Evolutionary conservation across 2,329 filamentous ascomycete genomes (phyloP), one percentile per base, ranked within the genome.

Genomic region (Colletotrichum noveboracense): DNA sequence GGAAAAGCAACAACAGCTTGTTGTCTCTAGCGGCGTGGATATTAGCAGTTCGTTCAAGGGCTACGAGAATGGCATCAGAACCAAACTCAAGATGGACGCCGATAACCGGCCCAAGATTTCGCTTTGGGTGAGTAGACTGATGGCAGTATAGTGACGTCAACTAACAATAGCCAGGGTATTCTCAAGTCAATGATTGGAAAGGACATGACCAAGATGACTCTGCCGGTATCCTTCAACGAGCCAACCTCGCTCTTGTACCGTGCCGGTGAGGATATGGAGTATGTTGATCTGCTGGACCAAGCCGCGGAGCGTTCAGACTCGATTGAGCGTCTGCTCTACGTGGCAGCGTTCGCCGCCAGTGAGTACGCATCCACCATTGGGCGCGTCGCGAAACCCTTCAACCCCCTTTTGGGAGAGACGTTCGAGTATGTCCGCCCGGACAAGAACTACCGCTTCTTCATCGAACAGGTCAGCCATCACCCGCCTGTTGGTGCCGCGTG

Each of bases 161-260:
- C 82, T 84, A 77, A 84, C 77, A 55, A 12, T 14, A 48, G 62
- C 32, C 78, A 98, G 96, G 94, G 94, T 79, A 98, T 99, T 79
- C 88, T 99, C 78, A 99, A 98, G 87, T 98, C 96, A 26, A 98
- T 99, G 97, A 98, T 99, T 85, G 97, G 97, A 78, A 98, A 99
- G 84, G 97, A 99, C 82, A 98, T 99, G 97, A 98, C 97, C 48
- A 98, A 97, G 88, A 99, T 99, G 96, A 98, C 97, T 1, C 88
- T 99, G 24, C 97, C 97, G 0, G 97, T 99, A 3, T 98, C 97
- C 1, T 98, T 99, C 88, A 99, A 99, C 85, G 97, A 99, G 85
- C 97, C 97, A 1, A 99, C 97, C 0, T 98, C 97, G 7, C 88
- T 99, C 14, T 90, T 99, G 10, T 97, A 98, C 84, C 95, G 97